These are phyloP conservation scores for Pulveroboletus sp. DNA, from an alignment of 768 basidiomycete genomes.

Conservation along the genomic window DNA sequence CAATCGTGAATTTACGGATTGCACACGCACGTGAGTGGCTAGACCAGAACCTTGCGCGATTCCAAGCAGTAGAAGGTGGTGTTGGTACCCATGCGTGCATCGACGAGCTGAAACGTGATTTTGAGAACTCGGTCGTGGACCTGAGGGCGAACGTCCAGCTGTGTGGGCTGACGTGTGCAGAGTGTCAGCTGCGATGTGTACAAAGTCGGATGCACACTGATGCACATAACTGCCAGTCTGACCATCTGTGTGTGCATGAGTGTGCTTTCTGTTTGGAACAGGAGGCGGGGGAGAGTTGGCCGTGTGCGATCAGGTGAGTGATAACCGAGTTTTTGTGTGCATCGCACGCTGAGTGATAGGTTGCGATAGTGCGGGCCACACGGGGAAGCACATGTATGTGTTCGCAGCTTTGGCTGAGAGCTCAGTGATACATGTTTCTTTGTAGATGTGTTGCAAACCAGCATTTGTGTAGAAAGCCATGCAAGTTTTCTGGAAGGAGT, in stretches of 20 bases:
- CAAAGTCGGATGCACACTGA: too few relatives aligned
- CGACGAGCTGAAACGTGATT: conserved; percentile 34
- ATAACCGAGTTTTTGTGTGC: neutral
- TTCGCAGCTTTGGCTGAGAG: neutral
- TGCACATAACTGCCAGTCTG: too few relatives aligned
- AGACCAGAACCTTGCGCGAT: too few relatives aligned
- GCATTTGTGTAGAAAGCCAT: conserved; percentile 54
- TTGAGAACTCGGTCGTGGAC: conserved; percentile 42
- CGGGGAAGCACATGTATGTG: conserved; percentile 50
- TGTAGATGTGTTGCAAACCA: conserved; percentile 47
- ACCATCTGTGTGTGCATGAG: too few relatives aligned
- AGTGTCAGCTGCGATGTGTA: too few relatives aligned
- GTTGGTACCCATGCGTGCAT: too few relatives aligned
- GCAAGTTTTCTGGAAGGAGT: conserved; percentile 39
- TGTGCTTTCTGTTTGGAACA: too few relatives aligned
- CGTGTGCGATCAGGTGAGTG: conserved; percentile 47
- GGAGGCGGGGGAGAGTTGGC: conserved; percentile 2
- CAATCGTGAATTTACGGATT: too few relatives aligned
- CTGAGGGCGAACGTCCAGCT: conserved; percentile 45
- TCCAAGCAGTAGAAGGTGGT: too few relatives aligned
- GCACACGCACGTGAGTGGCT: too few relatives aligned
- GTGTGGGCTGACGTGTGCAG: conserved; percentile 26
- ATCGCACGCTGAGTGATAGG: neutral
- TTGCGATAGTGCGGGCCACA: conserved; percentile 49
- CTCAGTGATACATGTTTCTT: neutral